Conservation (phyloP, 2,329 filamentous ascomycete genomes). For the Aquanectria penicillioides region DNA sequence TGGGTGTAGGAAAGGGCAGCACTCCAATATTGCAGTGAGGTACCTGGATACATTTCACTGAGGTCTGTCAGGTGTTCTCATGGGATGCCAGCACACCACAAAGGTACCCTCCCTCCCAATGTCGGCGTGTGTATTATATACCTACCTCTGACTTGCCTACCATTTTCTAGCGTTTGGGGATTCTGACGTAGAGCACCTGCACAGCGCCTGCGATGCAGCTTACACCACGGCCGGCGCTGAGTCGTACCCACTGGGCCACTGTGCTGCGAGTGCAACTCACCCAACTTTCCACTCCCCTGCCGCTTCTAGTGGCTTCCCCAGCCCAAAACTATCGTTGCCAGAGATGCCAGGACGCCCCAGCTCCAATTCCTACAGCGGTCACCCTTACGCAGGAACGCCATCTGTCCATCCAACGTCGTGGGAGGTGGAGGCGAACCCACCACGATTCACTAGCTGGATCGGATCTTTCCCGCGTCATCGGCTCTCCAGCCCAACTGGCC, state of each 20-base stretch:
- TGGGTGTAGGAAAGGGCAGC: too few relatives aligned
- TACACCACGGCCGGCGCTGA: slow-evolving; percentile 7
- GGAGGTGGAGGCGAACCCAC: slow-evolving; percentile 39
- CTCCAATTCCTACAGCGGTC: slow-evolving; percentile 38
- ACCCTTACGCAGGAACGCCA: slow-evolving; percentile 45
- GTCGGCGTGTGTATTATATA: background rate
- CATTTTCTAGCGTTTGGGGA: too few relatives aligned
- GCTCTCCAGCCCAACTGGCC: slow-evolving; percentile 24
- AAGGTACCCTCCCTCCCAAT: background rate
- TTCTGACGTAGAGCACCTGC: too few relatives aligned
- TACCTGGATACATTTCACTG: too few relatives aligned
- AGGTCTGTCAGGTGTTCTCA: background rate
- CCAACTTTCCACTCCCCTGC: background rate
- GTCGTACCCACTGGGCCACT: background rate
- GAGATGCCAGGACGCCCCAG: slow-evolving; percentile 25
- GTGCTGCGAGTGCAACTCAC: background rate
- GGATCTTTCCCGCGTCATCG: slow-evolving; percentile 42
- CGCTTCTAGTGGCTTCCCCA: slow-evolving; percentile 9
- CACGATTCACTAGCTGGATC: slow-evolving; percentile 38
- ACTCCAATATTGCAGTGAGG: too few relatives aligned
- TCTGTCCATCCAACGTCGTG: slow-evolving; percentile 30
- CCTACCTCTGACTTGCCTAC: too few relatives aligned
- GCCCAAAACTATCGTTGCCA: slow-evolving; percentile 11
- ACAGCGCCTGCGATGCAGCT: slow-evolving; percentile 2
- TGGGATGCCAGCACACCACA: slow-evolving; percentile 13